These are phyloP conservation scores for Fistulina hepatica DNA, from an alignment of 1,284 basidiomycete species.

Conservation along the genomic window DNA sequence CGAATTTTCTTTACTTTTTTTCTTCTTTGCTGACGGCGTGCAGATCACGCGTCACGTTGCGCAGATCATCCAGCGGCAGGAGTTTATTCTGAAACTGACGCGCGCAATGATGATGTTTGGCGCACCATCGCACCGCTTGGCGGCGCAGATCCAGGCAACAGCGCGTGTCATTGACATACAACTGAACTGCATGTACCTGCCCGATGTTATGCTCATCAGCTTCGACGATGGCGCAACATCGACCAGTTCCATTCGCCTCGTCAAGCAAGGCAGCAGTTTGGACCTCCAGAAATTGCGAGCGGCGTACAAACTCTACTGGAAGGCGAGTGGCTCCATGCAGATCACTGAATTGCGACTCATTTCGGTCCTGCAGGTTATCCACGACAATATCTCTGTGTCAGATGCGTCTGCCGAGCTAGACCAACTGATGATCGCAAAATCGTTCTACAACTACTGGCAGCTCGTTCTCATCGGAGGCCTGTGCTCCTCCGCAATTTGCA, in stretches of 20 bases:
- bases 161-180: constrained; percentile 79
- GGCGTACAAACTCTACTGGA: constrained; percentile 76
- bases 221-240: constrained; percentile 78
- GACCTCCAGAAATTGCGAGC: constrained; percentile 72
- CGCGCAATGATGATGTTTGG: constrained; percentile 95
- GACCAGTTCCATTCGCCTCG: constrained; percentile 80
- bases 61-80: constrained; percentile 76
- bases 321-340: constrained; percentile 28
- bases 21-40: background rate
- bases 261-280: constrained; percentile 64
- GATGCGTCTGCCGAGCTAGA: constrained; percentile 71
- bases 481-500: constrained; percentile 74
- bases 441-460: constrained; percentile 55
- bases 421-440: constrained; percentile 59
- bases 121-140: constrained; percentile 81
- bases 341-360: background rate
- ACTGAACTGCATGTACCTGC: constrained; percentile 79
- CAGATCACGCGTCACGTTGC: constrained; percentile 88
- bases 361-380: constrained; percentile 49
- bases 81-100: constrained; percentile 83
- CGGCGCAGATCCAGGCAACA: constrained; percentile 79
- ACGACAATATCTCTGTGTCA: constrained; percentile 76
- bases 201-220: constrained; percentile 72
- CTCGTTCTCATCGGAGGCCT: constrained; percentile 71
- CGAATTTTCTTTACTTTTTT: constrained; percentile 1